phyloP scores from a whole-genome alignment of 148 eudicot genomes.

The Persicaria maculosa region DNA sequence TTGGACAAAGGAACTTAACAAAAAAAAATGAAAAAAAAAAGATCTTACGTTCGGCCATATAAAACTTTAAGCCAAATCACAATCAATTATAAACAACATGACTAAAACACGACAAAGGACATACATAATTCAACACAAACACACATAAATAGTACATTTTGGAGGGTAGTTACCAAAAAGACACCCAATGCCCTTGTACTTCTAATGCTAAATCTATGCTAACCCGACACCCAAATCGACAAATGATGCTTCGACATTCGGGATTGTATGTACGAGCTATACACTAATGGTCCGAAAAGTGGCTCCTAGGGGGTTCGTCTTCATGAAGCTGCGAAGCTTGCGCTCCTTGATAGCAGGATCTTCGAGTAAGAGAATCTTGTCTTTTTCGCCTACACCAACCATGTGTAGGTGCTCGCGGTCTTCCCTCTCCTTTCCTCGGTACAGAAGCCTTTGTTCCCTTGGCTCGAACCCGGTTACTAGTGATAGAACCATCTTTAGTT shows the following conservation, averaged over 20 bases:
- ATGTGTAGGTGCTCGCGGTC: constrained; percentile 52
- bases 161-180: neutral
- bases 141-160: neutral
- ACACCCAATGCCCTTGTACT: neutral
- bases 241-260: neutral
- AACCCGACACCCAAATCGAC: too few relatives aligned
- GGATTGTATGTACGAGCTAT: neutral
- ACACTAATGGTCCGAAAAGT: constrained; percentile 6
- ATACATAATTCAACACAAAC: neutral
- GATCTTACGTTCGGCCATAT: too few relatives aligned
- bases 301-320: neutral
- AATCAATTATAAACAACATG: neutral
- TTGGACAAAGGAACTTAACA: too few relatives aligned
- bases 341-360: constrained; percentile 62
- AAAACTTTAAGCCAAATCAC: too few relatives aligned
- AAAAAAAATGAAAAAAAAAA: too few relatives aligned
- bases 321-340: constrained; percentile 33
- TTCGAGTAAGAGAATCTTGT: constrained; percentile 53
- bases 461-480: constrained; percentile 45
- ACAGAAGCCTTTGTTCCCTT: constrained; percentile 55
- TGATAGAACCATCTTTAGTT: constrained; percentile 46
- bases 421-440: constrained; percentile 67
- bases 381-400: constrained; percentile 62
- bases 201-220: neutral
- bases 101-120: neutral